These are phyloP conservation scores for Hypoxylon lenormandii DNA, from an alignment of 495 filamentous ascomycete genomes.

Conservation along the genomic window DNA sequence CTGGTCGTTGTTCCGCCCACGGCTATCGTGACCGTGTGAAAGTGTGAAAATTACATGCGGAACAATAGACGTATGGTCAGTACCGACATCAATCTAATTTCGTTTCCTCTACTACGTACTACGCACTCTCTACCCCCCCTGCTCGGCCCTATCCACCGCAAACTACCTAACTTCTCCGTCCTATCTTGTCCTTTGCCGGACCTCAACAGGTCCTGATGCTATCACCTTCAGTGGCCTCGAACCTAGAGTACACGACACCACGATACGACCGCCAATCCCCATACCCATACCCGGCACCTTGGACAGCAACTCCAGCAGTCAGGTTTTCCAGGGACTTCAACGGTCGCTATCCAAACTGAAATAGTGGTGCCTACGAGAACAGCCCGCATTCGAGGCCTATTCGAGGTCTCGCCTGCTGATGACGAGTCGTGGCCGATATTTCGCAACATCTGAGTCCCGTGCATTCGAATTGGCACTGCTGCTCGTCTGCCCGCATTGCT, in stretches of 20 bases:
- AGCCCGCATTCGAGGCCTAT: conserved; percentile 7
- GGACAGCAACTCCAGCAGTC: conserved; percentile 21
- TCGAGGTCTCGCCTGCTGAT: conserved; percentile 34
- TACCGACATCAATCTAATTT: conserved; percentile 21
- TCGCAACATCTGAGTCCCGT: conserved; percentile 23
- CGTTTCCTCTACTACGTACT: background rate
- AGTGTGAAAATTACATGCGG: conserved; percentile 43
- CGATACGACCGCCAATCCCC: too few species aligned
- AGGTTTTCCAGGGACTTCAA: conserved; percentile 33
- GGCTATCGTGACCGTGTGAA: conserved; percentile 35
- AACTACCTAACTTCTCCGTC: background rate
- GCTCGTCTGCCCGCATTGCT: conserved; percentile 8
- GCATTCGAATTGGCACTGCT: conserved; percentile 23
- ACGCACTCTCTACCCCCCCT: background rate
- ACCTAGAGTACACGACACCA: conserved; percentile 9
- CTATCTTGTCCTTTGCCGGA: conserved; percentile 10
- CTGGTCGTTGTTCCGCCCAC: conserved; percentile 29
- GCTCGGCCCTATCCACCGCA: background rate
- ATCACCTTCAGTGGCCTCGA: conserved; percentile 18
- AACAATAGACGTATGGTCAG: conserved; percentile 37
- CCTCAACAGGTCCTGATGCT: conserved; percentile 15
- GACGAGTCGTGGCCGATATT: conserved; percentile 18
- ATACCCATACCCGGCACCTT: too few species aligned
- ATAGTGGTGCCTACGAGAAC: conserved; percentile 5
- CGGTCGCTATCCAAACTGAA: conserved; percentile 11